A percentile compares a stretch with the other conserved stretches of the same genome.
These are phyloP conservation scores for Pseudocohnilembus persalinus DNA, from an alignment of 169 alveolate genomes.

Conservation along the genomic window DNA sequence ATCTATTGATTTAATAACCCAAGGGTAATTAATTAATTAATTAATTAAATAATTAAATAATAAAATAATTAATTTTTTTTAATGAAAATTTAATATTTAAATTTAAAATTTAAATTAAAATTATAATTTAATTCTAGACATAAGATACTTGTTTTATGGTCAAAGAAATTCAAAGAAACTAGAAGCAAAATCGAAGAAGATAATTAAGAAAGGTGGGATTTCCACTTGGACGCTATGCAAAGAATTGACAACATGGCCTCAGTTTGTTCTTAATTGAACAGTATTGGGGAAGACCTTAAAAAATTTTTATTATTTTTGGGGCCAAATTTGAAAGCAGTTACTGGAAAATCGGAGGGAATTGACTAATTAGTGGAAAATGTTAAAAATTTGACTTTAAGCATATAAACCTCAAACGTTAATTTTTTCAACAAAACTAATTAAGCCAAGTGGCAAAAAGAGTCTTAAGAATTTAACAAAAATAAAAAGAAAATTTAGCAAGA, in stretches of 20 bases:
- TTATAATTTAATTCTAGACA: slow-evolving; percentile 8
- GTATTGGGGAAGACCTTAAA: slow-evolving; percentile 76
- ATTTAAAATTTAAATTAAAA: too few species aligned
- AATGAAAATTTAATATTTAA: too few species aligned
- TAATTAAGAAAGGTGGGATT: slow-evolving; percentile 85
- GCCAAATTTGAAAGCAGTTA: slow-evolving; percentile 92
- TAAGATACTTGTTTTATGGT: slow-evolving; percentile 79
- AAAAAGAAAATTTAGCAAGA: slow-evolving; percentile 82
- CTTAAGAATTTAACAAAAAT: slow-evolving; percentile 79
- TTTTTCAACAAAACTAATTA: slow-evolving; percentile 80
- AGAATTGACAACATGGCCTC: slow-evolving; percentile 88
- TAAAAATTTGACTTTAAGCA: slow-evolving; percentile 70
- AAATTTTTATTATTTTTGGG: slow-evolving; percentile 91
- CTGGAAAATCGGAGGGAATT: slow-evolving; percentile 89
- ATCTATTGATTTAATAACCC: slow-evolving; percentile 66
- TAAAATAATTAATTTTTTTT: too few species aligned
- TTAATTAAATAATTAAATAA: too few species aligned
- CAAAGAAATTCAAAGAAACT: slow-evolving; percentile 67
- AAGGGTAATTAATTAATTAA: slow-evolving; percentile 44
- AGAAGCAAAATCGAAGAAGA: slow-evolving; percentile 78
- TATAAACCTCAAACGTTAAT: slow-evolving; percentile 71
- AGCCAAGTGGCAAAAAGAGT: slow-evolving; percentile 71
- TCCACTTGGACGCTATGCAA: slow-evolving; percentile 71
- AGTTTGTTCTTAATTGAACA: slow-evolving; percentile 79
- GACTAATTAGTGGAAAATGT: slow-evolving; percentile 83